Evolutionary conservation across 768 basidiomycete genomes (phyloP).

Genomic region (Mrakia hoshinonis): DNA sequence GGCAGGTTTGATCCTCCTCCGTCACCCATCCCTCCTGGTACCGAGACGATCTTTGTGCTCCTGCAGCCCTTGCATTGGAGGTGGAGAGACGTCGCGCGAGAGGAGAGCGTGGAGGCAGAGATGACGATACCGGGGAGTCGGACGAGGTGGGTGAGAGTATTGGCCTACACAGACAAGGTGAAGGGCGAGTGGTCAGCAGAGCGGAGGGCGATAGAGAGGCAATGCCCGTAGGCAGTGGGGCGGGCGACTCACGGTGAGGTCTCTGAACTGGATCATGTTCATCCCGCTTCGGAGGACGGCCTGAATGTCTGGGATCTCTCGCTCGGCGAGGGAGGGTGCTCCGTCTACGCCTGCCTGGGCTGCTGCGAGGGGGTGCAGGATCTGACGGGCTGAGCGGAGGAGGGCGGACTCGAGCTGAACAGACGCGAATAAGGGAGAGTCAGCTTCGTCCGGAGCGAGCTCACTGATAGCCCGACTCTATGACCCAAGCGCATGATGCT

Average conservation of each 20-base stretch:
- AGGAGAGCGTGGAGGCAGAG: slow-evolving; percentile 85
- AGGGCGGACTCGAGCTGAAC: slow-evolving; percentile 83
- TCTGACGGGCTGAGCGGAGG: slow-evolving; percentile 68
- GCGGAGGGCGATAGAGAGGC: not conserved
- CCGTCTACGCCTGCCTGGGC: slow-evolving; percentile 31
- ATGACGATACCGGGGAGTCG: slow-evolving; percentile 97
- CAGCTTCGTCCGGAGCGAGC: not conserved
- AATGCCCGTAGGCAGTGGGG: not conserved
- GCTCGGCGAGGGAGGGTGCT: slow-evolving; percentile 29
- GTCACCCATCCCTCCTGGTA: slow-evolving; percentile 76
- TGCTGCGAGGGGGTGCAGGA: slow-evolving; percentile 61
- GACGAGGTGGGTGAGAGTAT: slow-evolving; percentile 91
- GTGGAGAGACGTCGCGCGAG: slow-evolving; percentile 82
- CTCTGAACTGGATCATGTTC: slow-evolving; percentile 87
- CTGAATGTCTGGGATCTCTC: slow-evolving; percentile 64
- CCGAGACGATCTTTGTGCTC: slow-evolving; percentile 66
- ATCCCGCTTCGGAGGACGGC: slow-evolving; percentile 80
- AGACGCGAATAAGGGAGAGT: not conserved
- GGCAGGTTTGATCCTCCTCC: slow-evolving; percentile 68
- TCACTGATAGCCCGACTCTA: no score
- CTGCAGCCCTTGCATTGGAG: slow-evolving; percentile 89
- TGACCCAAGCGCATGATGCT: no score
- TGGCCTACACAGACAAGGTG: slow-evolving; percentile 44
- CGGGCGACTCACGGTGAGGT: slow-evolving; percentile 59
- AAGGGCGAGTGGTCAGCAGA: not conserved